Percentiles rank a stretch among this genome's conserved stretches.
Conservation (phyloP, 805 yeast genomes). For the Kodamaea hsintzibuensis region DNA sequence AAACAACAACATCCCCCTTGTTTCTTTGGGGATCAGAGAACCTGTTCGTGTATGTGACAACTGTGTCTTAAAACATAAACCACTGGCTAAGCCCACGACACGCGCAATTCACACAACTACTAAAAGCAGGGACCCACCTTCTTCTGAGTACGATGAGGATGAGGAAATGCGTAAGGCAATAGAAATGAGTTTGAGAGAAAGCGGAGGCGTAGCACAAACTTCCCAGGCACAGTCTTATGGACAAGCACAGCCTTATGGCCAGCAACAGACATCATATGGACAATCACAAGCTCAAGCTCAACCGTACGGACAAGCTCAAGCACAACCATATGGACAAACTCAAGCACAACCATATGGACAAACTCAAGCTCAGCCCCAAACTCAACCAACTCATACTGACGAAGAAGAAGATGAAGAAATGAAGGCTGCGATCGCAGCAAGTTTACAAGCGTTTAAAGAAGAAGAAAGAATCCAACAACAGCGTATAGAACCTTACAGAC, state of each 20-base stretch:
- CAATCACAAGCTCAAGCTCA: neutral
- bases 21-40: conserved; percentile 80
- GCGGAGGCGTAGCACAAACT: conserved; percentile 16
- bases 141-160: conserved; percentile 53
- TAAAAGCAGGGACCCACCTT: conserved; percentile 7
- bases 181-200: conserved; percentile 71
- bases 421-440: conserved; percentile 93
- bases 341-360: neutral
- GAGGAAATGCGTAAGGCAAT: conserved; percentile 79
- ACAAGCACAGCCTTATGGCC: conserved; percentile 21
- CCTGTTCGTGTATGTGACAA: conserved; percentile 94
- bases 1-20: conserved; percentile 66
- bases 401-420: conserved; percentile 81
- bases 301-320: no score
- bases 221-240: conserved; percentile 19
- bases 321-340: conserved; percentile 4
- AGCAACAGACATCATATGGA: neutral
- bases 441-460: conserved; percentile 68
- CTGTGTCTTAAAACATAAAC: conserved; percentile 65
- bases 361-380: neutral
- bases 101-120: neutral
- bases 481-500: neutral
- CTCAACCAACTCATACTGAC: conserved; percentile 20
- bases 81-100: neutral
- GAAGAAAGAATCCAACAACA: conserved; percentile 21